Evolutionary conservation across 371 early-diverging fungal species (phyloP), one percentile per base, ranked within the genome.

Genomic region (Zopfochytrium polystomum): DNA sequence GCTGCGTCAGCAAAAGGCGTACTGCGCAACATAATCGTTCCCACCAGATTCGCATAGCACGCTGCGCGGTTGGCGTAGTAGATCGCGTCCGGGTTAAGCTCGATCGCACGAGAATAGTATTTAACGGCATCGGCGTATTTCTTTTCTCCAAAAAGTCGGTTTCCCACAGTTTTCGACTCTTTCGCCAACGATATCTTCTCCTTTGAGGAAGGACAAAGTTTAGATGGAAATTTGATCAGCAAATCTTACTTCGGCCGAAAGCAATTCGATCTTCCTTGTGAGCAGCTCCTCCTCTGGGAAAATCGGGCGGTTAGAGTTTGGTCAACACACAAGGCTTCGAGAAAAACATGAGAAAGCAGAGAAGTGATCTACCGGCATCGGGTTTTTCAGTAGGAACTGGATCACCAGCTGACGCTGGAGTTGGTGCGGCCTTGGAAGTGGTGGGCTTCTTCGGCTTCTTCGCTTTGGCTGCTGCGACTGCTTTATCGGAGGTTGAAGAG

Each of bases 1-100:
- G 42, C n/a, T 42, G n/a, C 11, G 42, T 42, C 11, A 42, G 42
- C 42, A n/a, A 42, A 11, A 42, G 42, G 42, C 11, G 13, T 13
- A 13, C 13, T 42, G 42, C 13, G 42, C 42, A n/a, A 42, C 11
- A 42, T 13, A 11, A 42, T 13, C 11, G 42, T 42, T 13, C 42
- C 11, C 42, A 42, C 42, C 42, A 42, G n/a, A n/a, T 42, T 42
- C 42, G 42, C 42, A n/a, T 13, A 42, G n/a, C 42, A 42, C 13
- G 42, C 97, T 13, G 96, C 96, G 45, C 97, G 87, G 83, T 97
- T 97, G 63, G 91, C 87, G 76, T 81, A 96, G 63, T 85, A 96
- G 47, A 97, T 88, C 18, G 80, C 67, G 70, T 91, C 85, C 6
- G 78, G 74, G 66, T 86, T 84, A 9, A 79, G 55, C 23, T 80